Conservation (phyloP, 164 flowering plant genomes). For the Stephania japonica region DNA sequence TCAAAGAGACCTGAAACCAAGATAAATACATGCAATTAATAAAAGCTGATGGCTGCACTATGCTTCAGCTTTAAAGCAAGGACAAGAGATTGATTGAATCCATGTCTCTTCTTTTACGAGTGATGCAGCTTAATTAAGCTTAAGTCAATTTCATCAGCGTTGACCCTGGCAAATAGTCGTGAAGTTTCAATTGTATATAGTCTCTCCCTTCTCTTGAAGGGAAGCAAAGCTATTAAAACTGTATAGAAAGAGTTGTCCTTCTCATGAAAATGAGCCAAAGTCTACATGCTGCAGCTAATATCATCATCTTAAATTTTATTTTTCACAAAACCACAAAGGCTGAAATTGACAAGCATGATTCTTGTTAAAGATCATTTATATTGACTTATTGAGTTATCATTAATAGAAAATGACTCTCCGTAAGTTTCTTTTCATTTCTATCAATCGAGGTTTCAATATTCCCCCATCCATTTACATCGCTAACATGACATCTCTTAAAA, state of each 20-base stretch:
- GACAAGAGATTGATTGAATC: neutral
- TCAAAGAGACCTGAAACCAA: slow-evolving; percentile 63
- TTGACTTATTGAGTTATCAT: too few species aligned
- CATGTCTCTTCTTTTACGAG: neutral
- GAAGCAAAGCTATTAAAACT: neutral
- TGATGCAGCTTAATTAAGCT: neutral
- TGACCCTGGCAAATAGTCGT: neutral
- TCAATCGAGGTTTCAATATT: too few species aligned
- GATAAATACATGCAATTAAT: neutral
- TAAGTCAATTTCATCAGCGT: neutral
- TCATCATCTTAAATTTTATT: too few species aligned
- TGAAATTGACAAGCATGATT: too few species aligned
- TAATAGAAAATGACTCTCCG: too few species aligned
- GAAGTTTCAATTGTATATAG: neutral
- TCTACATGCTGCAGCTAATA: too few species aligned
- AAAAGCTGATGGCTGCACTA: neutral
- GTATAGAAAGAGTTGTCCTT: neutral
- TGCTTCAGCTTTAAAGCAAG: neutral
- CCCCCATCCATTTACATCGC: too few species aligned
- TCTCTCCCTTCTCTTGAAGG: neutral
- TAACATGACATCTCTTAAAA: too few species aligned
- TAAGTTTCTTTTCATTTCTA: too few species aligned
- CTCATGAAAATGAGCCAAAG: too few species aligned
- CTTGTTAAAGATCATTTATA: too few species aligned
- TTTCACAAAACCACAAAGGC: too few species aligned